Conservation (phyloP, 2,329 filamentous ascomycete genomes). For the Capronia americana region DNA sequence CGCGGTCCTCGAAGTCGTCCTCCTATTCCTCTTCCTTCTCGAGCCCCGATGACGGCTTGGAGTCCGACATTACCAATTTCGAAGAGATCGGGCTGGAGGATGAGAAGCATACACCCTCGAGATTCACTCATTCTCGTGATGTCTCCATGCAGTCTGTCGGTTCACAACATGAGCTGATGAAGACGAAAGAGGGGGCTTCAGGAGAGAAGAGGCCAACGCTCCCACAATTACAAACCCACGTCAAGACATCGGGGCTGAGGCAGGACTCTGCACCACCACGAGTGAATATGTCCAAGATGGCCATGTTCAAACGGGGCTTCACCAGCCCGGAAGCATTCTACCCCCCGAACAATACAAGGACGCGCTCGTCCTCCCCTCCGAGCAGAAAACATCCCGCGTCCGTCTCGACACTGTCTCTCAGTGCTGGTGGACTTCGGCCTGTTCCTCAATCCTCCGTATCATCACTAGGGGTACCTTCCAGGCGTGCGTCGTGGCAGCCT, state of each 20-base stretch:
- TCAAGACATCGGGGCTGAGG: constrained; percentile 10
- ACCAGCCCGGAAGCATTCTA: constrained; percentile 30
- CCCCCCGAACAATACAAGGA: constrained; percentile 22
- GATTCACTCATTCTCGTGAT: constrained; percentile 30
- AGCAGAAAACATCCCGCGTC: constrained; percentile 25
- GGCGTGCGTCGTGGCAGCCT: constrained; percentile 52
- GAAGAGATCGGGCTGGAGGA: constrained; percentile 91
- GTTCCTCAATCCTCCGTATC: constrained; percentile 32
- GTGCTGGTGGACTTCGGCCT: constrained; percentile 32
- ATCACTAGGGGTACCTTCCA: constrained; percentile 32
- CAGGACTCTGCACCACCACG: constrained; percentile 24
- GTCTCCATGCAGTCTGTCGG: constrained; percentile 38
- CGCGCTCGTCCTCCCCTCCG: constrained; percentile 35
- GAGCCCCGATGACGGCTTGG: constrained; percentile 57
- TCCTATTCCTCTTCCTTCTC: constrained; percentile 82
- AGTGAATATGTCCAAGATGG: constrained; percentile 16
- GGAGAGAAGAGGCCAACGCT: constrained; percentile 24
- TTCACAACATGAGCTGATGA: constrained; percentile 41
- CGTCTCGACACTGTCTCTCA: constrained; percentile 26
- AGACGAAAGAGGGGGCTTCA: constrained; percentile 17
- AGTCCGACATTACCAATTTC: constrained; percentile 80
- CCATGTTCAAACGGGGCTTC: constrained; percentile 28
- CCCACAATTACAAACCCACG: constrained; percentile 31
- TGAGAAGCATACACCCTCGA: constrained; percentile 55
- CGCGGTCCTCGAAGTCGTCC: constrained; percentile 89